A percentile compares a stretch with the other conserved stretches of the same genome.
phyloP scores from a whole-genome alignment of 2,329 filamentous ascomycete species.

The Claviceps arundinis region DNA sequence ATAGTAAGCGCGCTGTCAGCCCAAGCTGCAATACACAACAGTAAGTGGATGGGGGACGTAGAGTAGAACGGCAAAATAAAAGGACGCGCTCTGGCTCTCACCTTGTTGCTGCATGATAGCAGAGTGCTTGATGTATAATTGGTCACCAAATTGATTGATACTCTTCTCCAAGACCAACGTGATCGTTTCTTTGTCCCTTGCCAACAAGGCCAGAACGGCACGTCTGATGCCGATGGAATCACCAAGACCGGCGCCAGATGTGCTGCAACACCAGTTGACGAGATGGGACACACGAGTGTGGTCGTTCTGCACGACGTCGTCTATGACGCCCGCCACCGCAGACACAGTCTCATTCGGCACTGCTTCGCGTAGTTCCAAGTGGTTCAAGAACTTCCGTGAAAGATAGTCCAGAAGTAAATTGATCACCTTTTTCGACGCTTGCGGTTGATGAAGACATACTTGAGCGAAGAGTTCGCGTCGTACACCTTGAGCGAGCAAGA shows the following conservation, averaged over 20 bases:
- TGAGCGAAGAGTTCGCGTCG: conserved; percentile 14
- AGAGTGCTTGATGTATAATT: conserved; percentile 74
- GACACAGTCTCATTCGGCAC: conserved; percentile 30
- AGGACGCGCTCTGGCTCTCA: conserved; percentile 17
- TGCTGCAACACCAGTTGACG: conserved; percentile 49
- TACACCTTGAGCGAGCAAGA: conserved; percentile 21
- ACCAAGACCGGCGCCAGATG: conserved; percentile 51
- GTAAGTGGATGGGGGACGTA: not conserved
- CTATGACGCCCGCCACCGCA: conserved; percentile 45
- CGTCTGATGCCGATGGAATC: conserved; percentile 53
- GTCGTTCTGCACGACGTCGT: conserved; percentile 32
- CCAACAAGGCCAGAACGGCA: conserved; percentile 47
- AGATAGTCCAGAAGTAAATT: conserved; percentile 25
- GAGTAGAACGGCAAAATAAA: not conserved
- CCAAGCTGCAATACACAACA: not conserved
- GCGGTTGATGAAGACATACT: conserved; percentile 17
- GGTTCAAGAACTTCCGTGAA: conserved; percentile 29
- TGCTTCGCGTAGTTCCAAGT: conserved; percentile 18
- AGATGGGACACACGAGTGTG: conserved; percentile 39
- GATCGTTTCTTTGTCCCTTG: conserved; percentile 37
- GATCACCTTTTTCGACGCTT: conserved; percentile 14
- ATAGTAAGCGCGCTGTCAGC: conserved; percentile 13
- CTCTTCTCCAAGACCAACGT: conserved; percentile 51
- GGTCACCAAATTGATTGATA: conserved; percentile 67
- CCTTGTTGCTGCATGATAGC: conserved; percentile 83